phyloP scores from a whole-genome alignment of 2,329 filamentous ascomycete genomes.

The Nemania sp. region DNA sequence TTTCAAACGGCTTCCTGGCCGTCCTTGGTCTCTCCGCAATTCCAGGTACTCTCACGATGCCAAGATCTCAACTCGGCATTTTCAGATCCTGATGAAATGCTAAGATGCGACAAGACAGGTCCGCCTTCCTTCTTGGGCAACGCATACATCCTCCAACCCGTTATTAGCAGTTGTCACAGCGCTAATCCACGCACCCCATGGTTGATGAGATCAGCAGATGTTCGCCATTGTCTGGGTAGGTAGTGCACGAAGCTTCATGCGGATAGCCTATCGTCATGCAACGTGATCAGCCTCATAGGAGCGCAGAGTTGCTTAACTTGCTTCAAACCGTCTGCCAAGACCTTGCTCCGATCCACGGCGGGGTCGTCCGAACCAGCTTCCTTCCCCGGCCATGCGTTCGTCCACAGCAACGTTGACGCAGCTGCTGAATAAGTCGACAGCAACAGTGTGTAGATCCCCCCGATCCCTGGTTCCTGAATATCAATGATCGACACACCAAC shows the following conservation, averaged over 20 bases:
- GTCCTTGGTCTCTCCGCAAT: constrained; percentile 7
- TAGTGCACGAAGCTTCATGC: not conserved
- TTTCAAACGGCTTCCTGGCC: not conserved
- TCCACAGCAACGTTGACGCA: constrained; percentile 3
- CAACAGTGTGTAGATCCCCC: constrained; percentile 4
- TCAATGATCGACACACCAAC: constrained; percentile 13
- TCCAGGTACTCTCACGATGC: constrained; percentile 16
- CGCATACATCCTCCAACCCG: constrained; percentile 39
- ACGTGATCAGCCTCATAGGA: constrained; percentile 28
- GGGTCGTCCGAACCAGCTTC: constrained; percentile 19
- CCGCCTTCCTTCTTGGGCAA: constrained; percentile 46
- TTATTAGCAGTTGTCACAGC: constrained; percentile 23
- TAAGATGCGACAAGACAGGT: constrained; percentile 31
- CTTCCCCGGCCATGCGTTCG: not conserved
- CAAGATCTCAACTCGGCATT: constrained; percentile 34
- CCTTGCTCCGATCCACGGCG: not conserved
- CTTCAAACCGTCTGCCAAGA: constrained; percentile 6
- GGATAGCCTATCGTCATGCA: constrained; percentile 25
- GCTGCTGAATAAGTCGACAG: not conserved
- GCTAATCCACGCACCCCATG: constrained; percentile 2
- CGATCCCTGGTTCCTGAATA: constrained; percentile 10
- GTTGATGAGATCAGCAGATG: constrained; percentile 9
- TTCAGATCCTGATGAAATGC: too few species aligned
- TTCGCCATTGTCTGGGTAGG: not conserved
- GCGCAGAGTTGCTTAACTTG: not conserved